Conservation (phyloP, 805 yeast genomes). For the Starmerella apis region DNA sequence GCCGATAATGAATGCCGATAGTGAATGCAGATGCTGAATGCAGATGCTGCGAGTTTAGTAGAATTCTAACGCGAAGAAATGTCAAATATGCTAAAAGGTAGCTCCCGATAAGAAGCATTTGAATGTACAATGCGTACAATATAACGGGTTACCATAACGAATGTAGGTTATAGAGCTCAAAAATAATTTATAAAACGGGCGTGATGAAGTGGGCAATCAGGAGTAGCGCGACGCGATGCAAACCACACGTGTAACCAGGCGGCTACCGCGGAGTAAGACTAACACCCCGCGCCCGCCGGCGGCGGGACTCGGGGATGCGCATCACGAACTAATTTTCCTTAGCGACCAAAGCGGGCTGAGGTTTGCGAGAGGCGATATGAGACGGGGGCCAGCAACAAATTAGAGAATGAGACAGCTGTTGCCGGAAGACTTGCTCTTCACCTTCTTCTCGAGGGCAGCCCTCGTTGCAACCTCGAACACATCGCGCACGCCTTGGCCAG, state of each 20-base stretch:
- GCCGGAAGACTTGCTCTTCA: conserved; percentile 21
- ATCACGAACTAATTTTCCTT: not conserved
- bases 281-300: too few species aligned
- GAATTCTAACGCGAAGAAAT: too few species aligned
- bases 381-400: conserved; percentile 1
- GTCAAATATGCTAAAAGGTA: too few species aligned
- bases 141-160: conserved; percentile 4
- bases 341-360: not conserved
- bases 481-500: conserved; percentile 84
- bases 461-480: conserved; percentile 89
- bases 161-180: conserved; percentile 1
- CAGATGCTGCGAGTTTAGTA: too few species aligned
- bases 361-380: too few species aligned
- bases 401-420: conserved; percentile 22
- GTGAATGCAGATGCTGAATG: too few species aligned
- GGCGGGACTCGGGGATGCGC: too few species aligned
- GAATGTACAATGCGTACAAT: not conserved
- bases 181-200: conserved; percentile 2
- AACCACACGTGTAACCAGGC: not conserved
- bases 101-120: not conserved
- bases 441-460: conserved; percentile 50
- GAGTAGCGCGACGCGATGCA: not conserved
- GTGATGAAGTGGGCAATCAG: conserved; percentile 3
- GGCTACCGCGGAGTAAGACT: not conserved
- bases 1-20: too few species aligned